Percentiles rank a stretch among this genome's conserved stretches.
Conservation (phyloP, 2,329 filamentous ascomycete genomes). For the Xylaria sp. region DNA sequence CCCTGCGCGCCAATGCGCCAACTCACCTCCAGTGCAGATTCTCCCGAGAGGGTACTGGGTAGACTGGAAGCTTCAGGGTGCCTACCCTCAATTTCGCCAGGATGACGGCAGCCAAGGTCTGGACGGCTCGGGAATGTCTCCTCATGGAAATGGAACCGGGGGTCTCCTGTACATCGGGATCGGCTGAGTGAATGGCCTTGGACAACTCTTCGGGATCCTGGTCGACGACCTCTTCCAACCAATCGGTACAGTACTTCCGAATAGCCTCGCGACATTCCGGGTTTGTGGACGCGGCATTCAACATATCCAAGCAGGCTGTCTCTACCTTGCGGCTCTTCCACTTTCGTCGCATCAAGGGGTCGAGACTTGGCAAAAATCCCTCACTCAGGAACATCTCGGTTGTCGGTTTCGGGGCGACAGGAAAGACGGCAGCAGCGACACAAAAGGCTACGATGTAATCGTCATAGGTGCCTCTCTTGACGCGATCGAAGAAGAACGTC, state of each 20-base stretch:
- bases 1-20: constrained; percentile 36
- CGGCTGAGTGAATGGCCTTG: constrained; percentile 59
- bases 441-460: constrained; percentile 93
- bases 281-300: constrained; percentile 92
- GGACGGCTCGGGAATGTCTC: constrained; percentile 69
- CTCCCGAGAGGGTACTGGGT: constrained; percentile 37
- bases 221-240: constrained; percentile 85
- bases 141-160: constrained; percentile 69
- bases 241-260: constrained; percentile 83
- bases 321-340: constrained; percentile 89
- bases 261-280: constrained; percentile 83
- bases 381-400: constrained; percentile 86
- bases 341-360: constrained; percentile 79
- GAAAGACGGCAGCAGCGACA: constrained; percentile 88
- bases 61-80: constrained; percentile 51
- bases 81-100: constrained; percentile 75
- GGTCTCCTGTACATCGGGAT: constrained; percentile 67
- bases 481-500: constrained; percentile 76
- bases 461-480: constrained; percentile 81
- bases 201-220: constrained; percentile 70
- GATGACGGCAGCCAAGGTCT: constrained; percentile 76
- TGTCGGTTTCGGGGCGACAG: constrained; percentile 80
- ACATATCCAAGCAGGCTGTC: constrained; percentile 84
- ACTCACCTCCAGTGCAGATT: constrained; percentile 44
- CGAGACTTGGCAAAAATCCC: constrained; percentile 82